A percentile compares a stretch with the other conserved stretches of the same genome.
Conservation (phyloP, 129 eudicot genomes). For the Tagetes patula region DNA sequence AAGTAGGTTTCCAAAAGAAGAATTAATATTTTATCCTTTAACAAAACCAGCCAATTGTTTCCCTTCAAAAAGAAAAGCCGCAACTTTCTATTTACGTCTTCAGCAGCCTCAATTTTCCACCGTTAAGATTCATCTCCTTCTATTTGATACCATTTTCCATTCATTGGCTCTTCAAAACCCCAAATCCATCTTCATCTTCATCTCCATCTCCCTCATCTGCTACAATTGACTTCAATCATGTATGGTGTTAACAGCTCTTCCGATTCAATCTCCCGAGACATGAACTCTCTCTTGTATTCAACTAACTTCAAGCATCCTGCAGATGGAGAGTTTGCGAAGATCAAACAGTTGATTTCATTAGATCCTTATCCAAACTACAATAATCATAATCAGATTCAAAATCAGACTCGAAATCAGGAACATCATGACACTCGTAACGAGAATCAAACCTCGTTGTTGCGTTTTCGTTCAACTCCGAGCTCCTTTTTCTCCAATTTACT, state of each 20-base stretch:
- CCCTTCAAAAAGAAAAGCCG: conserved; percentile 9
- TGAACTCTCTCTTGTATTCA: conserved; percentile 43
- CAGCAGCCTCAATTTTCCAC: conserved; percentile 28
- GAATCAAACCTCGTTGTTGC: conserved; percentile 31
- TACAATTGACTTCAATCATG: conserved; percentile 24
- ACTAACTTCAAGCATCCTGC: conserved; percentile 46
- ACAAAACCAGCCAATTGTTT: conserved; percentile 6
- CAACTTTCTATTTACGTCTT: conserved; percentile 33
- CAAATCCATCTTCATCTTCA: not conserved
- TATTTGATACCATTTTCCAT: conserved; percentile 18
- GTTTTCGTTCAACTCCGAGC: conserved; percentile 72
- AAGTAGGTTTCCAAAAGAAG: conserved; percentile 9
- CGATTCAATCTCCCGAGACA: conserved; percentile 56
- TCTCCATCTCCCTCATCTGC: not conserved
- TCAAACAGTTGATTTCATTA: conserved; percentile 38
- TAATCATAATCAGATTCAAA: conserved; percentile 4
- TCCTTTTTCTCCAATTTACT: conserved; percentile 54
- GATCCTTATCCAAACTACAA: conserved; percentile 40
- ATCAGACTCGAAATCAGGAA: not conserved
- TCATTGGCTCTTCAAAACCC: conserved; percentile 21
- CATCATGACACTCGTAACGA: conserved; percentile 5
- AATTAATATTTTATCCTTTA: not conserved
- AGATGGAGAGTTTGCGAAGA: conserved; percentile 46
- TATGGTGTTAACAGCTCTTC: conserved; percentile 39
- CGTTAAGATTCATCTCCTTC: conserved; percentile 25